Conservation (phyloP, 106 monocot genomes). For the Cymbidium sinense region DNA sequence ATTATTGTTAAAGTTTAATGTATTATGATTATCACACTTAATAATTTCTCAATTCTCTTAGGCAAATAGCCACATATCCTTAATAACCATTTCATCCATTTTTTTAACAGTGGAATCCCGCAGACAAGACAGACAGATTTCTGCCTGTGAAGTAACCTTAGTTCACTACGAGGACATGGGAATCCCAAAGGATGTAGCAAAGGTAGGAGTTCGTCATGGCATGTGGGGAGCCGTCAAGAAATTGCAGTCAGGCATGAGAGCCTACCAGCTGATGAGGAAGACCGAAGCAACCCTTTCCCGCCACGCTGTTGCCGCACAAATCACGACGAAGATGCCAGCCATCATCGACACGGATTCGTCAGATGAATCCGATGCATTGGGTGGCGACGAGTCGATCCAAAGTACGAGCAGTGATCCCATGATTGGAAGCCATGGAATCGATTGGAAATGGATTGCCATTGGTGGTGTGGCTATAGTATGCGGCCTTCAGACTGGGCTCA, state of each 20-base stretch:
- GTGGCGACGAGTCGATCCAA: not conserved
- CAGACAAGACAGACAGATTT: conserved; percentile 59
- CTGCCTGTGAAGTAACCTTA: conserved; percentile 82
- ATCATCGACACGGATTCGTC: not conserved
- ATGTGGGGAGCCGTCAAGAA: conserved; percentile 99
- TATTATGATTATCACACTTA: too few relatives aligned
- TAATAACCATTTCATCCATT: not conserved
- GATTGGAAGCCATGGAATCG: conserved; percentile 30
- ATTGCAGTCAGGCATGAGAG: conserved; percentile 76
- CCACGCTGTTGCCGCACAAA: conserved; percentile 51
- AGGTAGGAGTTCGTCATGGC: conserved; percentile 82
- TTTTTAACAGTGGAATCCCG: conserved; percentile 61
- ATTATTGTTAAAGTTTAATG: too few relatives aligned
- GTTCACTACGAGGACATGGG: conserved; percentile 98
- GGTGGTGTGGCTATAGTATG: conserved; percentile 76
- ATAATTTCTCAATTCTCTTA: too few relatives aligned
- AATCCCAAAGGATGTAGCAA: conserved; percentile 88
- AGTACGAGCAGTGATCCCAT: not conserved
- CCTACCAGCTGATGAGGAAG: conserved; percentile 56
- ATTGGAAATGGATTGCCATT: conserved; percentile 80
- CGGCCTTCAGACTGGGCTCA: conserved; percentile 51
- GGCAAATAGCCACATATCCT: not conserved
- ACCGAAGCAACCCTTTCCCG: conserved; percentile 41
- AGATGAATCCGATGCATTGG: conserved; percentile 18
- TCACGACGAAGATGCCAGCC: conserved; percentile 42